Evolutionary conservation across 176 grass and related monocot species (phyloP).

Genomic region (Eremochloa ophiuroides): DNA sequence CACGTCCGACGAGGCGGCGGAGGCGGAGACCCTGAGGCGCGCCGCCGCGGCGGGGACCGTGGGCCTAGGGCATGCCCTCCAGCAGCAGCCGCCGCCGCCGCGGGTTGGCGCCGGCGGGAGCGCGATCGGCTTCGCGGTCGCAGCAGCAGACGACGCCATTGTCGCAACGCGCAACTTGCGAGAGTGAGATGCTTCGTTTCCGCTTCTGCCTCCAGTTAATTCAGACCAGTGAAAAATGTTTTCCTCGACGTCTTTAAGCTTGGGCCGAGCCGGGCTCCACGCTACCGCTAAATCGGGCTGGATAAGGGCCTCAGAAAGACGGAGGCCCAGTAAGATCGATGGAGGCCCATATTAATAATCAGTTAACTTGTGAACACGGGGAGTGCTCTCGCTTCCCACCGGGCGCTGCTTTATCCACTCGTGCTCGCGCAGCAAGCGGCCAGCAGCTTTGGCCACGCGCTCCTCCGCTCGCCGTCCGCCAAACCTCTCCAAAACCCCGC

Average conservation of each 20-base stretch:
- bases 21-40: slow-evolving; percentile 22
- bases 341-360: not conserved
- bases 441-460: slow-evolving; percentile 18
- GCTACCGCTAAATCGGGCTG: not conserved
- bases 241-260: not conserved
- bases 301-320: not conserved
- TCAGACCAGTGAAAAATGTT: slow-evolving; percentile 13
- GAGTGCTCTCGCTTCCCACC: not conserved
- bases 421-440: slow-evolving; percentile 25
- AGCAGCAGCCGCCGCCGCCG: not conserved
- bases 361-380: not conserved
- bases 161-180: not conserved
- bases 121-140: slow-evolving; percentile 19
- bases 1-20: slow-evolving; percentile 52
- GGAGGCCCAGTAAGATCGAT: not conserved
- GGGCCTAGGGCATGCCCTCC: not conserved
- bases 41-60: not conserved
- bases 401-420: slow-evolving; percentile 35
- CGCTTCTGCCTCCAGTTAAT: not conserved
- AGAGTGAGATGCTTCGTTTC: not conserved
- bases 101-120: not conserved
- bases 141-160: slow-evolving; percentile 43
- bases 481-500: slow-evolving; percentile 56
- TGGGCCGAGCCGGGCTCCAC: not conserved
- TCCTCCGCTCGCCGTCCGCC: not conserved